Conservation (phyloP, 176 grass and related monocot species). For the Themeda triandra region DNA sequence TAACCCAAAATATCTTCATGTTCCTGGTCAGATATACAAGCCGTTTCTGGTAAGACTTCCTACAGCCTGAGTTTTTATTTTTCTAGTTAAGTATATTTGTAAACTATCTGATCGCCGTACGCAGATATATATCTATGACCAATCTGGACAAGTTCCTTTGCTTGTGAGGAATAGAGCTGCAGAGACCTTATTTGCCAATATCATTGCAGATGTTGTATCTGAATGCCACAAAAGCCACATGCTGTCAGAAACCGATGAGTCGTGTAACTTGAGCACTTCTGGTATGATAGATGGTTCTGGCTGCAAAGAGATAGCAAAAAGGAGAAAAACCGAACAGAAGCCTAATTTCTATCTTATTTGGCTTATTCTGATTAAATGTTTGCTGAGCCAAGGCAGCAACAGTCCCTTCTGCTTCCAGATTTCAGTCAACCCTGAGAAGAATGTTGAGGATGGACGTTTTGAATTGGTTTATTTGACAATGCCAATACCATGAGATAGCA, state of each 20-base stretch:
- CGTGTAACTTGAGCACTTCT: background rate
- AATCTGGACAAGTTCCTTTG: constrained; percentile 57
- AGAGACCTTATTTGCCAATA: constrained; percentile 57
- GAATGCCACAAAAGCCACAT: constrained; percentile 29
- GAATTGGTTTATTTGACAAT: constrained; percentile 53
- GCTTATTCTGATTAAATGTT: constrained; percentile 52
- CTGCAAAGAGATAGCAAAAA: background rate
- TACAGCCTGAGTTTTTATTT: background rate
- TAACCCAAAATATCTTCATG: constrained; percentile 54
- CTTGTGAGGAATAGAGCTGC: constrained; percentile 68
- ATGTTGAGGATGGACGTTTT: constrained; percentile 55
- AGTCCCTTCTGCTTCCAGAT: constrained; percentile 64
- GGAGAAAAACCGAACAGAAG: constrained; percentile 16
- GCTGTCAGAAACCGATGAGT: constrained; percentile 18
- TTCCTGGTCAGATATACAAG: constrained; percentile 48
- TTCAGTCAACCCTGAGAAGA: constrained; percentile 40
- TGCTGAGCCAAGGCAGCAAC: constrained; percentile 42
- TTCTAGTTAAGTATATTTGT: constrained; percentile 4
- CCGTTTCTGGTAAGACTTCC: constrained; percentile 50
- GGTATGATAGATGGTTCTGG: background rate
- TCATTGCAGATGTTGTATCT: constrained; percentile 48
- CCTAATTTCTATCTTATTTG: constrained; percentile 57
- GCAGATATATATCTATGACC: constrained; percentile 56
- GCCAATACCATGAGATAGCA: constrained; percentile 25
- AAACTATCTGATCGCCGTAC: background rate